Percentiles rank a stretch among this genome's conserved stretches.
Conservation (phyloP, 495 filamentous ascomycete genomes). For the Penicillium ucsense region DNA sequence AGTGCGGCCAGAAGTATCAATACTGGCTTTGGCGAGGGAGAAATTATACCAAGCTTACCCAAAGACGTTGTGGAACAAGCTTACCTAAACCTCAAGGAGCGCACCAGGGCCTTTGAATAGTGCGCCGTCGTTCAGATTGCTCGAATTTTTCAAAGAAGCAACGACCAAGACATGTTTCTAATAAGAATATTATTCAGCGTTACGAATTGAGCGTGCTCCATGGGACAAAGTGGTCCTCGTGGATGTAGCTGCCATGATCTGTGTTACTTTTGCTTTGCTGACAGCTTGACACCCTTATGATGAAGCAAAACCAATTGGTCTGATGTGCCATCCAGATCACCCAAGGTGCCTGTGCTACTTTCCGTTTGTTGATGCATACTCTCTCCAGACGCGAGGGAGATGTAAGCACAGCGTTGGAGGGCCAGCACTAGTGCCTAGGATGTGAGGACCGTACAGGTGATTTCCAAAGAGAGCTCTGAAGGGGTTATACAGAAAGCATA, state of each 20-base stretch:
- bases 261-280: too few relatives aligned
- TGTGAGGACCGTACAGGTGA: conserved; percentile 20
- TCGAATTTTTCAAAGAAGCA: too few relatives aligned
- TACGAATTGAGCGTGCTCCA: too few relatives aligned
- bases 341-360: conserved; percentile 14
- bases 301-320: not conserved
- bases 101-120: conserved; percentile 10
- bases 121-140: not conserved
- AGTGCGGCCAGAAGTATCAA: not conserved
- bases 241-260: too few relatives aligned
- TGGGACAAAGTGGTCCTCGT: too few relatives aligned
- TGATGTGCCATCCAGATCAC: not conserved
- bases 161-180: too few relatives aligned
- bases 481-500: conserved; percentile 2
- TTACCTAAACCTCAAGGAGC: conserved; percentile 26
- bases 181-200: too few relatives aligned
- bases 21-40: conserved; percentile 22
- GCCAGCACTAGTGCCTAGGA: not conserved
- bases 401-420: conserved; percentile 20
- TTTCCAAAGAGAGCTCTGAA: conserved; percentile 44
- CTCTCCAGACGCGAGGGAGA: conserved; percentile 8
- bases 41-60: conserved; percentile 44
- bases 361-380: conserved; percentile 24
- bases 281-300: not conserved
- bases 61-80: conserved; percentile 48